Evolutionary conservation across 1,284 basidiomycete species (phyloP), one percentile per base, ranked within the genome.

Genomic region (Malassezia restricta): DNA sequence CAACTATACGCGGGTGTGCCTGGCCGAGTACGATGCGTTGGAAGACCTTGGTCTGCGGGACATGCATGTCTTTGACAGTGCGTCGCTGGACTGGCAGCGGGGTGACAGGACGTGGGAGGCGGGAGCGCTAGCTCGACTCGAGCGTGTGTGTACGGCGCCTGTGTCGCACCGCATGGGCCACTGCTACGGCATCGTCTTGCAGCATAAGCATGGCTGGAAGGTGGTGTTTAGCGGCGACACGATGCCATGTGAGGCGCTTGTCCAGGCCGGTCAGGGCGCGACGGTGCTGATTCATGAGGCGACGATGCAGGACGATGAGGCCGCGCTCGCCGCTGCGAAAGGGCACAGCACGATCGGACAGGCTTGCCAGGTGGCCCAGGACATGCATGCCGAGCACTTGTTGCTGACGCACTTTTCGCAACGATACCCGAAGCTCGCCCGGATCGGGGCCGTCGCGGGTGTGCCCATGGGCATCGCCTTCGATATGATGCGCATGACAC

Each of bases 391-490:
- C 0, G 76, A 82, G 51, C 82, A 87, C 61, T 78, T 87, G 24
- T 79, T 96, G 32, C 79, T 96, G 24, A 96, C 90, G 2, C 91
- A 96, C 74, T 96, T 96, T 74, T 94, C 89, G 9, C 86, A 87
- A 50, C 82, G 91, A 9, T 94, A 94, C 74, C 89, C 90, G 11
- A 89, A 87, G 66, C 77, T 90, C 65, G 85, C 87, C 1, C 78
- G 79, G 39, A 57, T 77, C 41, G 49, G 17, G 54, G 50, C 11
- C 11, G 15, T 12, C 33, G 15, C 11, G 15, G 33, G 33, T 12
- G 2, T 8, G 27, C 75, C 78, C 20, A 74, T 74, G 9, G 84
- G 82, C 0, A 76, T 89, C 29, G 86, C 87, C 2, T 86, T 91
- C 66, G 91, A 95, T 70, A 79, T 85, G 58, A 79, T 83, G 56